phyloP scores from a whole-genome alignment of 768 basidiomycete genomes.

The Neoboletus brunneissimus region DNA sequence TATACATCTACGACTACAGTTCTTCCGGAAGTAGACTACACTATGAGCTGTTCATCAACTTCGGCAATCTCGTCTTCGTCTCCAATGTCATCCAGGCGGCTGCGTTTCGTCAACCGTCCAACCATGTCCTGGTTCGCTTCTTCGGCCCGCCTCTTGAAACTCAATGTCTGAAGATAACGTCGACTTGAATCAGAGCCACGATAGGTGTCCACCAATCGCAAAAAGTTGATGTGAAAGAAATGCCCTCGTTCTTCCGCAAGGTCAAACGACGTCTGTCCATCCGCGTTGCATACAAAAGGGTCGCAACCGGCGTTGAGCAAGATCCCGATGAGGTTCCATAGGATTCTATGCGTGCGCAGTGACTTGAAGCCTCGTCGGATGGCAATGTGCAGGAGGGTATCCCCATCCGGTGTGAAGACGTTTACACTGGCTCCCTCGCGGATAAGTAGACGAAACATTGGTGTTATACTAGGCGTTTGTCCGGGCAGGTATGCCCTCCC shows the following conservation, averaged over 20 bases:
- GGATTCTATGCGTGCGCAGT: too few relatives aligned
- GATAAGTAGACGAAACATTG: neutral
- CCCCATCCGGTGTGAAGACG: neutral
- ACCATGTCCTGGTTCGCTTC: neutral
- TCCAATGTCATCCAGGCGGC: neutral
- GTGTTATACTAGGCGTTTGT: neutral
- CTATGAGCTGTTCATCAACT: slow-evolving; percentile 2
- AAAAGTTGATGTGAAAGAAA: neutral
- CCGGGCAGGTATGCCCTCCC: neutral
- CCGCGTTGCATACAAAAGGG: neutral
- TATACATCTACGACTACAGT: too few relatives aligned
- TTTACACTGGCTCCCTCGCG: too few relatives aligned
- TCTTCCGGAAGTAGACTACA: neutral
- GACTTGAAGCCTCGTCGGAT: neutral
- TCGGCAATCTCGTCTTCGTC: neutral
- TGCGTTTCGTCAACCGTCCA: neutral
- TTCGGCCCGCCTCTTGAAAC: neutral
- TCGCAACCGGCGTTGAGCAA: neutral
- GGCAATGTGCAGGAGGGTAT: slow-evolving; percentile 2
- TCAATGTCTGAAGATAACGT: neutral
- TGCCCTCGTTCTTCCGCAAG: neutral
- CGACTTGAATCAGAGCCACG: neutral
- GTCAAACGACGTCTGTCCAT: neutral
- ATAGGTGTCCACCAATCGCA: neutral
- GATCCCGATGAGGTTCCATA: neutral